These are phyloP conservation scores for Fusarium illudens DNA, from an alignment of 2,329 filamentous ascomycete species.

Conservation along the genomic window DNA sequence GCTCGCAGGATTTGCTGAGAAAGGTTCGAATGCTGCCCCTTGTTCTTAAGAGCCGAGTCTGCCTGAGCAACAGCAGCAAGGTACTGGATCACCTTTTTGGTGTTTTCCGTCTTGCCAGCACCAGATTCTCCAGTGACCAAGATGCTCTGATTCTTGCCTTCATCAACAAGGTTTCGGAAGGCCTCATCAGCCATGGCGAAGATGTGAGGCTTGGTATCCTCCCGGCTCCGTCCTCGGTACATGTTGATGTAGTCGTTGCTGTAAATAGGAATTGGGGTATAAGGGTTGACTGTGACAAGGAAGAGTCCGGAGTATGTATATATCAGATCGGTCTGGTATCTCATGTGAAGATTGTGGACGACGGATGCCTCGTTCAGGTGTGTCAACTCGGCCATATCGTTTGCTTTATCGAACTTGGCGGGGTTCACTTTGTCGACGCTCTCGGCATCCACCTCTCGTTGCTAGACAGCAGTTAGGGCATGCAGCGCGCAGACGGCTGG, in stretches of 20 bases:
- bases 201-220: constrained; percentile 97
- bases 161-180: constrained; percentile 93
- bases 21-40: constrained; percentile 77
- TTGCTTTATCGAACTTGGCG: constrained; percentile 98
- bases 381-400: constrained; percentile 98
- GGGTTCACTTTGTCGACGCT: constrained; percentile 98
- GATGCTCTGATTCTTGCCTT: constrained; percentile 96
- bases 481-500: background rate
- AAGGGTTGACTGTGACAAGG: constrained; percentile 96
- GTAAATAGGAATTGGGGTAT: constrained; percentile 94
- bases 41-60: constrained; percentile 72
- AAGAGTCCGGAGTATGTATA: constrained; percentile 99
- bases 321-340: constrained; percentile 95
- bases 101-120: constrained; percentile 98
- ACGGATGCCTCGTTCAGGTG: constrained; percentile 98
- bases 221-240: constrained; percentile 90
- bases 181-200: constrained; percentile 98
- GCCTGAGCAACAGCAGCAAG: constrained; percentile 91
- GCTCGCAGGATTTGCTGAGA: constrained; percentile 96
- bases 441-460: constrained; percentile 86
- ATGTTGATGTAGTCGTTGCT: constrained; percentile 97
- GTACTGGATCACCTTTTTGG: constrained; percentile 99
- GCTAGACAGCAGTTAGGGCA: constrained; percentile 57
- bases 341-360: constrained; percentile 93
- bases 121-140: constrained; percentile 97